Evolutionary conservation across 768 basidiomycete species (phyloP).

Genomic region (Dioszegia hungarica): DNA sequence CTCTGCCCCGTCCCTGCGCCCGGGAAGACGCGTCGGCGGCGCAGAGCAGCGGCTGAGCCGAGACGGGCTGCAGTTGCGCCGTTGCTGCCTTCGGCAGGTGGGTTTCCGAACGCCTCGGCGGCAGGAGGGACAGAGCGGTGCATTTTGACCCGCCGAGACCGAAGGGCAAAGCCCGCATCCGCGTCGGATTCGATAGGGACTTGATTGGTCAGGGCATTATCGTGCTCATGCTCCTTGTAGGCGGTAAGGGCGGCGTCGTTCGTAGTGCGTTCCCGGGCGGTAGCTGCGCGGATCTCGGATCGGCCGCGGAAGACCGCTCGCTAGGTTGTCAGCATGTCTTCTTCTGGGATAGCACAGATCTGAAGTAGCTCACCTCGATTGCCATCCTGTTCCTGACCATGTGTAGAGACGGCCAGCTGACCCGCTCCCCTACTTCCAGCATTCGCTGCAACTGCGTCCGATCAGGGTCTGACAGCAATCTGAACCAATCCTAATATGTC

Average conservation of each 20-base stretch:
- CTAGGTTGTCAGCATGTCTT: slow-evolving; percentile 53
- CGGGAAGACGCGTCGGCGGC: not conserved
- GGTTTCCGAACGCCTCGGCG: slow-evolving; percentile 15
- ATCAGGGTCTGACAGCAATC: slow-evolving; percentile 77
- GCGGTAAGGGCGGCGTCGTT: slow-evolving; percentile 22
- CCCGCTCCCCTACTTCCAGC: slow-evolving; percentile 78
- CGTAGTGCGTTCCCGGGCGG: slow-evolving; percentile 51
- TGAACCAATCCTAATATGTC: slow-evolving; percentile 68
- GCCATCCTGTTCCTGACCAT: slow-evolving; percentile 85
- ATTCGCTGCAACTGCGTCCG: slow-evolving; percentile 73
- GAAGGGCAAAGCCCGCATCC: slow-evolving; percentile 64
- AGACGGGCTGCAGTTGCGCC: not conserved
- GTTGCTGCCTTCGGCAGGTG: not conserved
- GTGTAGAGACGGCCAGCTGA: slow-evolving; percentile 93
- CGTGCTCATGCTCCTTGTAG: slow-evolving; percentile 6
- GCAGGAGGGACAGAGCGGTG: slow-evolving; percentile 50
- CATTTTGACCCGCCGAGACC: slow-evolving; percentile 54
- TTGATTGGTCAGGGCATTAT: slow-evolving; percentile 47
- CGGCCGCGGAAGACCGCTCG: slow-evolving; percentile 76
- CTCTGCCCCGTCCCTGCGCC: not conserved
- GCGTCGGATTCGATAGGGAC: slow-evolving; percentile 74
- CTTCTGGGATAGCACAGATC: not conserved
- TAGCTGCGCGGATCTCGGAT: slow-evolving; percentile 60
- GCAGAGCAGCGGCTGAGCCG: not conserved
- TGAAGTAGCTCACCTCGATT: slow-evolving; percentile 37